phyloP scores from a whole-genome alignment of 2,329 filamentous ascomycete genomes.

The Fusarium setosum region DNA sequence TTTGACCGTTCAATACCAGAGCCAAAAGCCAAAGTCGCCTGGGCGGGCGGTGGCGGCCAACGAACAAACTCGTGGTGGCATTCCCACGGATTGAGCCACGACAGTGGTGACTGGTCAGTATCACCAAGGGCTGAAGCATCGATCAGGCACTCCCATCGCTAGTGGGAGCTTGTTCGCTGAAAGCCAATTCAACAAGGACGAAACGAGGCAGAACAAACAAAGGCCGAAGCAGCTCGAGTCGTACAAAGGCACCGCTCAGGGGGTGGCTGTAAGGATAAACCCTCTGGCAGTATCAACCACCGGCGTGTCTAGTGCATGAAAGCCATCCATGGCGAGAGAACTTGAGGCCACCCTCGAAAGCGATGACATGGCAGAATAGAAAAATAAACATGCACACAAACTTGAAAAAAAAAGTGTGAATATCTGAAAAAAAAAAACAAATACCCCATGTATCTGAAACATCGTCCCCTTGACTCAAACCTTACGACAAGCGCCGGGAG shows the following conservation, averaged over 20 bases:
- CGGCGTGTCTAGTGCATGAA: background rate
- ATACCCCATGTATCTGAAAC: constrained; percentile 26
- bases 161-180: constrained; percentile 22
- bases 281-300: background rate
- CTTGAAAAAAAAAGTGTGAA: background rate
- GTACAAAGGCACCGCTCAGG: constrained; percentile 27
- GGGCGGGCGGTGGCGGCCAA: constrained; percentile 1
- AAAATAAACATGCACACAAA: constrained; percentile 1
- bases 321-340: background rate
- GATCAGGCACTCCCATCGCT: constrained; percentile 29
- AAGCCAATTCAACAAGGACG: constrained; percentile 20
- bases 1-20: background rate
- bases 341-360: constrained; percentile 19
- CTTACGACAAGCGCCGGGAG: constrained; percentile 4
- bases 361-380: constrained; percentile 16
- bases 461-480: constrained; percentile 7
- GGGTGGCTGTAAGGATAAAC: constrained; percentile 25
- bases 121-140: constrained; percentile 25
- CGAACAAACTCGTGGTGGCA: constrained; percentile 28
- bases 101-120: constrained; percentile 13
- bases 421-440: constrained; percentile 1
- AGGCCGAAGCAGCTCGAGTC: background rate
- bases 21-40: background rate
- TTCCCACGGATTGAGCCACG: constrained; percentile 14
- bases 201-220: constrained; percentile 3